Conservation (phyloP, 768 basidiomycete species). For the Hericium rajendrae region DNA sequence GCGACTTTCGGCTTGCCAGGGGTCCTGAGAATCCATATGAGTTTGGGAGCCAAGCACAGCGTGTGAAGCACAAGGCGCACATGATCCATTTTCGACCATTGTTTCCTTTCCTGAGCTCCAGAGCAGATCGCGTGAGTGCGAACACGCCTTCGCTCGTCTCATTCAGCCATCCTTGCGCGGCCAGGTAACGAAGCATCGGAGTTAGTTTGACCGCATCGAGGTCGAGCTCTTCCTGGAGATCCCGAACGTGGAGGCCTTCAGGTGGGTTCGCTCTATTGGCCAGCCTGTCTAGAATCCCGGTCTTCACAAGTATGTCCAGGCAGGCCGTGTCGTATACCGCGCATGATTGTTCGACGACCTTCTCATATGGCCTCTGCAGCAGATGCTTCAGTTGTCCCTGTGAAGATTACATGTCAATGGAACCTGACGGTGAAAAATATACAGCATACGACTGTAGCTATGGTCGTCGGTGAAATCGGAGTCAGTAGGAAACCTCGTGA, state of each 20-base stretch:
- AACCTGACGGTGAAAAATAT: neutral
- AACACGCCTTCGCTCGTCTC: conserved; percentile 14
- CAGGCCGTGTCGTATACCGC: conserved; percentile 13
- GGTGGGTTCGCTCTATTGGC: neutral
- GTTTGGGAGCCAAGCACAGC: neutral
- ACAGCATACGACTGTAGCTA: conserved; percentile 1
- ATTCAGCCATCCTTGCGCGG: conserved; percentile 14
- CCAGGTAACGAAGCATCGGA: conserved; percentile 11
- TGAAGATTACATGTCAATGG: neutral
- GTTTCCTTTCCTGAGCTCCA: conserved; percentile 9
- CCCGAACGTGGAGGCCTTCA: conserved; percentile 8
- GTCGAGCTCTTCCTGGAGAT: conserved; percentile 9
- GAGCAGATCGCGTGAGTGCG: conserved; percentile 13
- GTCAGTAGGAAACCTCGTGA: neutral
- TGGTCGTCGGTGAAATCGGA: neutral
- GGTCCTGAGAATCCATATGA: conserved; percentile 3
- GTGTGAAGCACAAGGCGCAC: conserved; percentile 1
- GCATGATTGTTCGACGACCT: conserved; percentile 14
- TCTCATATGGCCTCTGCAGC: conserved; percentile 13
- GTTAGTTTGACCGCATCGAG: conserved; percentile 12
- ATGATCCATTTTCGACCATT: conserved; percentile 10
- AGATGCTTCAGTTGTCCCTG: conserved; percentile 14
- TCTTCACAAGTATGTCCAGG: conserved; percentile 12
- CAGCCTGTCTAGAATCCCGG: conserved; percentile 12
- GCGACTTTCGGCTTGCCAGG: conserved; percentile 11